Evolutionary conservation across 2,329 filamentous ascomycete genomes (phyloP).

Genomic region (Talaromyces sp.): DNA sequence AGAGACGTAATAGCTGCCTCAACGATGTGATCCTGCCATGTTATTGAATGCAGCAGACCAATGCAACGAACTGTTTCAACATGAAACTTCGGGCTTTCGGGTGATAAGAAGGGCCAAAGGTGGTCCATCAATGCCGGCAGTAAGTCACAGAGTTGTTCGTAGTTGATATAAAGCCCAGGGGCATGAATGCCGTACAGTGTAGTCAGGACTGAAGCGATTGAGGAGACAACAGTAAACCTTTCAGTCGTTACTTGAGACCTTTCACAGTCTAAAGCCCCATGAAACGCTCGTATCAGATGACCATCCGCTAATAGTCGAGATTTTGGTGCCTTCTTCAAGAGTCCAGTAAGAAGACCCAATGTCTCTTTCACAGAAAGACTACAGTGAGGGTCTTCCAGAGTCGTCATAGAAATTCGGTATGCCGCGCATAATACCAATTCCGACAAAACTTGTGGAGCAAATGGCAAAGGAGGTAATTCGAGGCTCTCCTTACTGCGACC

Average conservation of each 20-base stretch:
- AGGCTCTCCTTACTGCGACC: conserved; percentile 66
- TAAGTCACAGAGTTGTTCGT: conserved; percentile 55
- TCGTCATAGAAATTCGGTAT: conserved; percentile 34
- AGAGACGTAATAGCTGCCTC: conserved; percentile 72
- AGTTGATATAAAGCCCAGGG: conserved; percentile 36
- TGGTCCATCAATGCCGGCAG: conserved; percentile 65
- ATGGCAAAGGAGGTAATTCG: conserved; percentile 59
- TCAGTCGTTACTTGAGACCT: conserved; percentile 28
- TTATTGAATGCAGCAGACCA: conserved; percentile 78
- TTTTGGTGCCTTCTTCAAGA: conserved; percentile 40
- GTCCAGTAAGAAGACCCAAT: conserved; percentile 56
- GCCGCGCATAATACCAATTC: conserved; percentile 62
- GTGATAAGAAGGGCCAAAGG: conserved; percentile 76
- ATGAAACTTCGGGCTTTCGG: conserved; percentile 84
- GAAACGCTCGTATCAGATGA: conserved; percentile 35
- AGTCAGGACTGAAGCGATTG: conserved; percentile 49
- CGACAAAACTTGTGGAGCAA: conserved; percentile 54
- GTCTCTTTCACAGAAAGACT: conserved; percentile 53
- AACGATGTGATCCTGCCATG: conserved; percentile 65
- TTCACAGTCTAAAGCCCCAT: conserved; percentile 24
- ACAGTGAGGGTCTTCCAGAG: conserved; percentile 27
- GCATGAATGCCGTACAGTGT: conserved; percentile 37
- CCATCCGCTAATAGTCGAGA: conserved; percentile 34
- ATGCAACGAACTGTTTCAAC: conserved; percentile 84
- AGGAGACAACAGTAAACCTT: conserved; percentile 35